phyloP scores from a whole-genome alignment of 179 eudicot genomes.

The Heliamphora pulchella region DNA sequence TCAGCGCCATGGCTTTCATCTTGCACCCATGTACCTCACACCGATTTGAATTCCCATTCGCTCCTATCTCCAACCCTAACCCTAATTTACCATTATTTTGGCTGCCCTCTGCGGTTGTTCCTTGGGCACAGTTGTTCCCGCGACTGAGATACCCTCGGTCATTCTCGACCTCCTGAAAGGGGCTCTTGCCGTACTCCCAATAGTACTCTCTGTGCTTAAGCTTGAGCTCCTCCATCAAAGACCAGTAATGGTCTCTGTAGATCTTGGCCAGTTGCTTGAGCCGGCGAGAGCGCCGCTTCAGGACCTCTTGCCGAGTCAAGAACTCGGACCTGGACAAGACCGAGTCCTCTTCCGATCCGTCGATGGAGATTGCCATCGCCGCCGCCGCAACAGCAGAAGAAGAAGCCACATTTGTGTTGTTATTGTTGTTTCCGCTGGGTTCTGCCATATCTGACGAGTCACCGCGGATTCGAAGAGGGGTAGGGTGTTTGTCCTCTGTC shows the following conservation, averaged over 20 bases:
- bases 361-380: neutral
- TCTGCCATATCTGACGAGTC: neutral
- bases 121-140: too few species aligned
- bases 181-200: conserved; percentile 40
- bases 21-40: conserved; percentile 43
- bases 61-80: conserved; percentile 23
- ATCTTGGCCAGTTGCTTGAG: conserved; percentile 28
- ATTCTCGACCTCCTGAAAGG: conserved; percentile 16
- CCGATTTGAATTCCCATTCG: conserved; percentile 13
- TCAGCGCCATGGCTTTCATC: conserved; percentile 53
- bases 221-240: conserved; percentile 49
- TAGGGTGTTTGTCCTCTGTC: neutral
- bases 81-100: conserved; percentile 13
- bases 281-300: conserved; percentile 39
- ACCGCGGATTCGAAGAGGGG: neutral
- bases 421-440: neutral
- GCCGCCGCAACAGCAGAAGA: neutral
- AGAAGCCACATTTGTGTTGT: neutral
- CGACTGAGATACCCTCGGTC: neutral
- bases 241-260: conserved; percentile 49
- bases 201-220: conserved; percentile 34
- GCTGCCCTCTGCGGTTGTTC: neutral
- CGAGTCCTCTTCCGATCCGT: conserved; percentile 23
- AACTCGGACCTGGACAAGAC: conserved; percentile 32
- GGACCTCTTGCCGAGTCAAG: conserved; percentile 42